These are phyloP conservation scores for Amylocarpus encephaloides DNA, from an alignment of 2,329 filamentous ascomycete species.

Conservation along the genomic window DNA sequence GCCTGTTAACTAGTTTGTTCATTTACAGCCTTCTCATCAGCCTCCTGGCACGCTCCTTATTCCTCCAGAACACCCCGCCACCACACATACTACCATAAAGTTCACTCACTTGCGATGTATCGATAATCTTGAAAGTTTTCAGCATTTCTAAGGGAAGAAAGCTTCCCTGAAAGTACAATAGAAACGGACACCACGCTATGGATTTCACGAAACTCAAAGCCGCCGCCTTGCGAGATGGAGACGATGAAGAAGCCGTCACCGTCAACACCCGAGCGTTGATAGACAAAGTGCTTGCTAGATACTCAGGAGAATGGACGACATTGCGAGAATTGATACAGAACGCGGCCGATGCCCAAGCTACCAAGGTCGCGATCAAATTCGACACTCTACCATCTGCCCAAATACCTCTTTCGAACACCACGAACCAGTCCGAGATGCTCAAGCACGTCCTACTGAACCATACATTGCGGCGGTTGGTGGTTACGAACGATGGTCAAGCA, in stretches of 20 bases:
- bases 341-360: slow-evolving; percentile 92
- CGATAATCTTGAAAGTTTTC: neutral
- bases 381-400: slow-evolving; percentile 81
- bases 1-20: no score
- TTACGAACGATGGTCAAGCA: slow-evolving; percentile 84
- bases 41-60: neutral
- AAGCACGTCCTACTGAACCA: slow-evolving; percentile 82
- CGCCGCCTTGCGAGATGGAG: slow-evolving; percentile 76
- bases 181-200: slow-evolving; percentile 39
- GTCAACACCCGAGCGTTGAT: slow-evolving; percentile 96
- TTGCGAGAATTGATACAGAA: slow-evolving; percentile 95
- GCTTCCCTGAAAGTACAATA: neutral
- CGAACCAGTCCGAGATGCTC: slow-evolving; percentile 63
- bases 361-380: slow-evolving; percentile 82
- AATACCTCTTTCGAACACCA: slow-evolving; percentile 58
- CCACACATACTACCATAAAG: neutral
- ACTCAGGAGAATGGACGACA: slow-evolving; percentile 90
- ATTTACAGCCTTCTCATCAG: slow-evolving; percentile 6
- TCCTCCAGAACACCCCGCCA: neutral
- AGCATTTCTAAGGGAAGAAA: neutral
- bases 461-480: slow-evolving; percentile 78
- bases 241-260: slow-evolving; percentile 94
- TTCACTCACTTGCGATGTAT: neutral
- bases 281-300: slow-evolving; percentile 93
- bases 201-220: slow-evolving; percentile 74